A percentile compares a stretch with the other conserved stretches of the same genome.
These are phyloP conservation scores for Lactarius vividus DNA, from an alignment of 768 basidiomycete species.

Conservation along the genomic window DNA sequence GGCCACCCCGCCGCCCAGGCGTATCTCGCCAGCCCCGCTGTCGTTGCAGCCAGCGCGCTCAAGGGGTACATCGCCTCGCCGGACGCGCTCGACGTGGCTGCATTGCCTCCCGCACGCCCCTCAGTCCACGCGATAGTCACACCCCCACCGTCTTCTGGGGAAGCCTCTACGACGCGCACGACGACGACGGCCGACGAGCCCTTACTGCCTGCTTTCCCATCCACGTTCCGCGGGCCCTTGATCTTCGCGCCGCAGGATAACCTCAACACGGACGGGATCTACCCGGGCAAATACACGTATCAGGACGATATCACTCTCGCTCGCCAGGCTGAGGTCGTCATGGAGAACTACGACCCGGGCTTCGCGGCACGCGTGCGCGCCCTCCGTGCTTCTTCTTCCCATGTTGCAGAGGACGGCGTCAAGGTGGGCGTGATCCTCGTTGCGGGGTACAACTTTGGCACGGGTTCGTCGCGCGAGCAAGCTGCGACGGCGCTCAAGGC, in stretches of 20 bases:
- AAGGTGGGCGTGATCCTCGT: constrained; percentile 76
- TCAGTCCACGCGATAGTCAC: constrained; percentile 57
- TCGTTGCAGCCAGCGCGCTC: constrained; percentile 93
- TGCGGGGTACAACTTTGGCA: constrained; percentile 97
- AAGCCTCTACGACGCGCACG: no score
- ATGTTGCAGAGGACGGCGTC: constrained; percentile 23
- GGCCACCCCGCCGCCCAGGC: constrained; percentile 93
- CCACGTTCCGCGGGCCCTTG: constrained; percentile 77
- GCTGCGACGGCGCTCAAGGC: constrained; percentile 96
- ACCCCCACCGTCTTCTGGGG: constrained; percentile 26
- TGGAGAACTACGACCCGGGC: constrained; percentile 97
- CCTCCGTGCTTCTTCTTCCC: constrained; percentile 34
- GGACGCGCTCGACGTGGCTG: constrained; percentile 53
- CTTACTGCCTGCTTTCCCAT: constrained; percentile 80
- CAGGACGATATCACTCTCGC: constrained; percentile 98
- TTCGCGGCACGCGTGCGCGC: constrained; percentile 73
- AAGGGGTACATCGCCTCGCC: constrained; percentile 91
- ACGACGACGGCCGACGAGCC: constrained; percentile 49
- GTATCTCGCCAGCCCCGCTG: constrained; percentile 94
- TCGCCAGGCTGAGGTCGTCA: constrained; percentile 91
- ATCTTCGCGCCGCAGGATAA: constrained; percentile 96
- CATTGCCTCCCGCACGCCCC: constrained; percentile 48
- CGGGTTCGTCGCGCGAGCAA: constrained; percentile 97
- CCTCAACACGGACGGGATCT: constrained; percentile 96
- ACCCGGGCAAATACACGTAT: constrained; percentile 99